phyloP scores from a whole-genome alignment of 2,329 filamentous ascomycete genomes.

The Epichloe typhina region DNA sequence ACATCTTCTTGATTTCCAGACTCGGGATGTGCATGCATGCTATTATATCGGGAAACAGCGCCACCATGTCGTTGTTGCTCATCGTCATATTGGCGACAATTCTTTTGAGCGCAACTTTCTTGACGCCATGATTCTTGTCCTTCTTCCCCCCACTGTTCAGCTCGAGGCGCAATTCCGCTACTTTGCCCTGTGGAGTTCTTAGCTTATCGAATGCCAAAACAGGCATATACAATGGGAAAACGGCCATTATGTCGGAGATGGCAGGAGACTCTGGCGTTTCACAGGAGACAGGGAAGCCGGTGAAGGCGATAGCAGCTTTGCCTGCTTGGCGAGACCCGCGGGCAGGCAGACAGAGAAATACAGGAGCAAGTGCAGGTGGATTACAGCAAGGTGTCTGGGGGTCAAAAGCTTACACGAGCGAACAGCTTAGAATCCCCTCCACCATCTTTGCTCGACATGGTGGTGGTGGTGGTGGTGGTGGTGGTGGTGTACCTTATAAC shows the following conservation, averaged over 20 bases:
- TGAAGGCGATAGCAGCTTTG: background rate
- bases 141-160: conserved; percentile 91
- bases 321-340: background rate
- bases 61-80: conserved; percentile 99
- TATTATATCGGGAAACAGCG: conserved; percentile 89
- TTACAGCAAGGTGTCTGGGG: background rate
- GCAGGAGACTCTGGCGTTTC: background rate
- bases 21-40: conserved; percentile 89
- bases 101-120: conserved; percentile 99
- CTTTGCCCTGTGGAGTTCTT: conserved; percentile 77
- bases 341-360: background rate
- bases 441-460: conserved; percentile 41
- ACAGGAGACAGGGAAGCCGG: background rate
- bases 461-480: conserved; percentile 13
- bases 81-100: conserved; percentile 99
- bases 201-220: conserved; percentile 33
- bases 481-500: background rate
- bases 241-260: conserved; percentile 17
- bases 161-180: conserved; percentile 89
- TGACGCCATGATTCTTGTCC: conserved; percentile 88
- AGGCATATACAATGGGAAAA: conserved; percentile 43
- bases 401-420: conserved; percentile 59
- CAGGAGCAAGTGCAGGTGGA: conserved; percentile 4
- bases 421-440: conserved; percentile 99
- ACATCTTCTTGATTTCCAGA: conserved; percentile 99